A percentile compares a stretch with the other conserved stretches of the same genome.
Conservation (phyloP, 352 stramenopile genomes). For the Phytophthora fragariaefolia region DNA sequence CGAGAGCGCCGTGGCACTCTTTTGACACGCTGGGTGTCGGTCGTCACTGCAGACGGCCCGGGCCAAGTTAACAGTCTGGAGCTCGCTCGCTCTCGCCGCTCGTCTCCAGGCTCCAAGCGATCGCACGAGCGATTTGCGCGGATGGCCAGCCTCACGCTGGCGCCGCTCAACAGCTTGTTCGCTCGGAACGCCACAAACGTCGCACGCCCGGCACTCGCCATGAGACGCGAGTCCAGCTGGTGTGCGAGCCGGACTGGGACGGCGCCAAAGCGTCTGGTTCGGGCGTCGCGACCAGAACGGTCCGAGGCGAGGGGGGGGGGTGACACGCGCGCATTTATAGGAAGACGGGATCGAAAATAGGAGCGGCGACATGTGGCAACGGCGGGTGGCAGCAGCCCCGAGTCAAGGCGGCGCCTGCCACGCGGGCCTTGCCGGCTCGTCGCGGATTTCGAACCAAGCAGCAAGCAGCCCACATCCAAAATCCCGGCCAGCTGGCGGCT, state of each 20-base stretch:
- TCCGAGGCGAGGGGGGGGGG: too few relatives aligned
- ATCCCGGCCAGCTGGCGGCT: background rate
- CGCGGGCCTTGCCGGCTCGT: too few relatives aligned
- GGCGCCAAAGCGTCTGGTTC: conserved; percentile 14
- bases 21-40: background rate
- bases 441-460: too few relatives aligned
- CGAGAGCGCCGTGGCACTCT: background rate
- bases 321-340: too few relatives aligned
- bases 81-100: conserved; percentile 9
- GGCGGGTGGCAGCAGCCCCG: too few relatives aligned
- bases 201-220: background rate
- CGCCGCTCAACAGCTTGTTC: conserved; percentile 14
- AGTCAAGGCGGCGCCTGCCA: too few relatives aligned
- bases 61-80: too few relatives aligned
- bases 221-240: conserved; percentile 24
- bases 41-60: background rate
- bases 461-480: too few relatives aligned
- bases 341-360: too few relatives aligned
- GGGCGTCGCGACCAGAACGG: conserved; percentile 2
- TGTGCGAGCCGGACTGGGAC: conserved; percentile 1
- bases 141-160: conserved; percentile 12
- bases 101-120: conserved; percentile 2
- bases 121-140: conserved; percentile 15
- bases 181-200: background rate
- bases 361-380: too few relatives aligned